A percentile compares a stretch with the other conserved stretches of the same genome.
These are phyloP conservation scores for Tylopilus cervinicoccineus DNA, from an alignment of 768 basidiomycete genomes.

Conservation along the genomic window DNA sequence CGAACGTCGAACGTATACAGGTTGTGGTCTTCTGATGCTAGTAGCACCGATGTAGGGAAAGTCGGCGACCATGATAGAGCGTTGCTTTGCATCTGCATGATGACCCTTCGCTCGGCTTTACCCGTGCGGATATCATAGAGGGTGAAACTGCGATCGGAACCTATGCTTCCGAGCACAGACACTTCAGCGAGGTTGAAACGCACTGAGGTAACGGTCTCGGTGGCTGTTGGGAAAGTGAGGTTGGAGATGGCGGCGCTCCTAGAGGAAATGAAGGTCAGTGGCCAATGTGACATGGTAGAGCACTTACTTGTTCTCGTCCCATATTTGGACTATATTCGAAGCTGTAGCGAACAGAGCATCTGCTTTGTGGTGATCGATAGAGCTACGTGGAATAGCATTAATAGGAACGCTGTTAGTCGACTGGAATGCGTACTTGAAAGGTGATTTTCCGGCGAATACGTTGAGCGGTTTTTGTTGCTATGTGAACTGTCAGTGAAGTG, in stretches of 20 bases:
- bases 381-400: slow-evolving; percentile 47
- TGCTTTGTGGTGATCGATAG: slow-evolving; percentile 89
- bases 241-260: slow-evolving; percentile 86
- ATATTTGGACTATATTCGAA: slow-evolving; percentile 89
- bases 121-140: slow-evolving; percentile 96
- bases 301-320: slow-evolving; percentile 90
- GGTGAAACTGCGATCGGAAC: slow-evolving; percentile 93
- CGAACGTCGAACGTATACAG: slow-evolving; percentile 97
- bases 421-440: slow-evolving; percentile 71
- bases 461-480: slow-evolving; percentile 57
- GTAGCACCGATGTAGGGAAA: slow-evolving; percentile 83
- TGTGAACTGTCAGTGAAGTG: slow-evolving; percentile 3
- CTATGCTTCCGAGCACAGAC: slow-evolving; percentile 91
- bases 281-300: background rate
- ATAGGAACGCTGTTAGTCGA: background rate
- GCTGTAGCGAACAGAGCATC: slow-evolving; percentile 93
- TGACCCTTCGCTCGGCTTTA: slow-evolving; percentile 86
- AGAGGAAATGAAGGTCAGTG: slow-evolving; percentile 10
- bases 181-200: slow-evolving; percentile 94
- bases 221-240: slow-evolving; percentile 79
- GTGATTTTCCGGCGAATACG: slow-evolving; percentile 79
- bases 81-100: slow-evolving; percentile 95
- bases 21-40: slow-evolving; percentile 99
- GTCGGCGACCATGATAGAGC: slow-evolving; percentile 94
- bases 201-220: slow-evolving; percentile 84